phyloP scores from a whole-genome alignment of 768 basidiomycete species.

The Clitopilus passeckerianus region DNA sequence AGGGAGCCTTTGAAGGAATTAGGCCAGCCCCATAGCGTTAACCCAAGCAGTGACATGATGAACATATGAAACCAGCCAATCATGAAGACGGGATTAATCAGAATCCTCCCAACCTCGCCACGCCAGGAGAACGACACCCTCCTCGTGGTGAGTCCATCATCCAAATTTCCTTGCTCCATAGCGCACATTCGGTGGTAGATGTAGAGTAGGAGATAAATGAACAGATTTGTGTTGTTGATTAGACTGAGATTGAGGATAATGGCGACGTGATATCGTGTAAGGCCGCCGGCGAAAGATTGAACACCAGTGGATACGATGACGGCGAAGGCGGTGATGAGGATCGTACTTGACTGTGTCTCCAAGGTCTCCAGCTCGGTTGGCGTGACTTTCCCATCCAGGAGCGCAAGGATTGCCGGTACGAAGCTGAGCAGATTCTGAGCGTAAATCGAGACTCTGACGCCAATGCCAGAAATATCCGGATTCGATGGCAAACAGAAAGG shows the following conservation, averaged over 20 bases:
- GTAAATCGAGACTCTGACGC: background rate
- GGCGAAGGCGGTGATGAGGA: slow-evolving; percentile 19
- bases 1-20: slow-evolving; percentile 5
- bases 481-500: background rate
- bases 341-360: slow-evolving; percentile 9
- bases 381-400: slow-evolving; percentile 15
- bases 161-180: background rate
- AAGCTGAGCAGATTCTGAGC: background rate
- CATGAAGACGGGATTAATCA: background rate
- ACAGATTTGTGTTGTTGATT: slow-evolving; percentile 19
- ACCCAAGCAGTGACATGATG: slow-evolving; percentile 12
- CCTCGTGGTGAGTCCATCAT: too few relatives aligned
- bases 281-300: slow-evolving; percentile 8
- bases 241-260: slow-evolving; percentile 22
- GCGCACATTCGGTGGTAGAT: slow-evolving; percentile 5
- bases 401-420: slow-evolving; percentile 1
- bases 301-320: slow-evolving; percentile 18
- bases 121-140: background rate
- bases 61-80: slow-evolving; percentile 14
- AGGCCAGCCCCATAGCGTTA: slow-evolving; percentile 14
- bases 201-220: slow-evolving; percentile 12
- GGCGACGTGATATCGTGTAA: slow-evolving; percentile 15
- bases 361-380: slow-evolving; percentile 10
- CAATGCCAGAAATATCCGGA: background rate
- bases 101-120: background rate